Base-by-base conservation (phyloP, 208 protist genomes). In the Acanthamoeba divionensis region DNA sequence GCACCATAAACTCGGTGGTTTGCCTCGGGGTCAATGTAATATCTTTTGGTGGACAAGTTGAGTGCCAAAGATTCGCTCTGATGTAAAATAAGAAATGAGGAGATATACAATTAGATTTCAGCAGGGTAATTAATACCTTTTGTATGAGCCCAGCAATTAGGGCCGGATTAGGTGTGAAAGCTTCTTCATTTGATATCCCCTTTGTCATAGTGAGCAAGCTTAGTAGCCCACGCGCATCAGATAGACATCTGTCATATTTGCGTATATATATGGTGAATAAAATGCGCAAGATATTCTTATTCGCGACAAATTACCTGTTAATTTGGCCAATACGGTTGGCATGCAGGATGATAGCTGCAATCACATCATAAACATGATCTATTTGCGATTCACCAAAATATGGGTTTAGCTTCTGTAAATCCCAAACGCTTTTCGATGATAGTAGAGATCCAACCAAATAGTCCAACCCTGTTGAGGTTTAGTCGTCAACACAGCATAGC, bases 361-460 rank as follows among this genome's bases (percentile, higher is more conserved):
- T 29, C 12, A 71, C 63, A 24, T 71, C 63, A 83, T 29, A 48
- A 41, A 87, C 54, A 33, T 75, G 79, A 13, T 62, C 31, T 6
- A 54, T 83, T 31, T 87, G 24, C 12, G n/a, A 33, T 8, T 87
- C 47, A 13, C 36, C 55, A 6, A 87, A 77, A n/a, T 87, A 87
- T 12, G 79, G 79, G 73, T 87, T 87, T 36, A 69, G 44, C 47
- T 87, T 87, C 9, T 77, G 41, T 8, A 87, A 18, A 60, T 87
- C 79, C 36, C 31, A 47, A 33, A 31, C 54, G 21, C 48, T 41
- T 15, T 8, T 82, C 13, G 79, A 87, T 24, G 79, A 87, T 7
- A 87, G 79, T 13, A 87, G 54, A 29, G 79, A 6, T 12, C 65
- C 79, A 9, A 87, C 79, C 79, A 87, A 44, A n/a, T 87, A 87